Percentiles rank a stretch among this genome's conserved stretches.
Conservation (phyloP, 73 alveolate species). For the Paramecium bursaria region DNA sequence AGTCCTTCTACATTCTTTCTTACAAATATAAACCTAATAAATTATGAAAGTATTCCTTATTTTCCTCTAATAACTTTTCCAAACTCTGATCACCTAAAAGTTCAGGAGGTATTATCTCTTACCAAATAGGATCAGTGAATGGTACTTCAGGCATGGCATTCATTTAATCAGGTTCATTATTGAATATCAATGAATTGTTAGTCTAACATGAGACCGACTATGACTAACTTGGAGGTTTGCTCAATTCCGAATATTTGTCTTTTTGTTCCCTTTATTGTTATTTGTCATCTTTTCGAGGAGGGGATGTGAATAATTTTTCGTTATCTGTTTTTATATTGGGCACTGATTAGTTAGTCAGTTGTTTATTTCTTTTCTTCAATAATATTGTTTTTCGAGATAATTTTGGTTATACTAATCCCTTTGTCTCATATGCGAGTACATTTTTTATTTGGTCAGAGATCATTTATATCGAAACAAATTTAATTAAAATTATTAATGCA, state of each 20-base stretch:
- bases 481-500: no score
- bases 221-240: background rate
- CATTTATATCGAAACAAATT: no score
- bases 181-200: background rate
- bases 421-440: slow-evolving; percentile 5
- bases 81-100: background rate
- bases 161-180: background rate
- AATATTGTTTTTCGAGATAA: slow-evolving; percentile 58
- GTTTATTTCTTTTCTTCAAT: background rate
- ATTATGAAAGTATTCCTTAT: slow-evolving; percentile 41
- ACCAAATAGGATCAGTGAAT: slow-evolving; percentile 54
- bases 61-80: slow-evolving; percentile 45
- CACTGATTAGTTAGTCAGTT: background rate
- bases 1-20: slow-evolving; percentile 27
- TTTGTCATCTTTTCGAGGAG: background rate
- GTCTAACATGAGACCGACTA: slow-evolving; percentile 38
- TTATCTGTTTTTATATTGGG: background rate
- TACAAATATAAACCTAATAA: slow-evolving; percentile 48
- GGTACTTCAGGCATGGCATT: slow-evolving; percentile 16
- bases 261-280: background rate
- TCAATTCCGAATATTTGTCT: background rate
- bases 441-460: slow-evolving; percentile 14
- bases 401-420: slow-evolving; percentile 2
- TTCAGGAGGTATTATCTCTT: slow-evolving; percentile 43
- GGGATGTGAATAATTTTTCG: background rate